phyloP scores from a whole-genome alignment of 2,329 filamentous ascomycete species.

The Xylariaceae sp. region DNA sequence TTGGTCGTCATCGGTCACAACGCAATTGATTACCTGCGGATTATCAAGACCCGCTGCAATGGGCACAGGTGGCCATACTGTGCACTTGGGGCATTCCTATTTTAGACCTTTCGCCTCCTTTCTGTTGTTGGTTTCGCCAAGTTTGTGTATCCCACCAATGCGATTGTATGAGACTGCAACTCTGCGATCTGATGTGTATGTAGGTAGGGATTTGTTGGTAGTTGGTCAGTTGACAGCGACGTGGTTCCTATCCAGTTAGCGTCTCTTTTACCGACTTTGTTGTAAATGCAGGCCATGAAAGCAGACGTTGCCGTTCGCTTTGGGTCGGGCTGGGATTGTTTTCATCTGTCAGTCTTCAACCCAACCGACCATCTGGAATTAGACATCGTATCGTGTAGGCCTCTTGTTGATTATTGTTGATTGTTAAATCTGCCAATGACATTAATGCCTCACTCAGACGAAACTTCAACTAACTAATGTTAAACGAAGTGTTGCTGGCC shows the following conservation, averaged over 20 bases:
- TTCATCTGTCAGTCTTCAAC: neutral
- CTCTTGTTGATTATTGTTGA: neutral
- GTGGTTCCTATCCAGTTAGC: conserved; percentile 17
- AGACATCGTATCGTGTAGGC: neutral
- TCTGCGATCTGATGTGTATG: conserved; percentile 15
- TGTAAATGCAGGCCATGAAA: neutral
- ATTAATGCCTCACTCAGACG: neutral
- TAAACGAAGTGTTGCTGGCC: too few relatives aligned
- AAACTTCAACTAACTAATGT: too few relatives aligned
- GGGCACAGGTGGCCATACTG: conserved; percentile 12
- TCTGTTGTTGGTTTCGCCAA: conserved; percentile 9
- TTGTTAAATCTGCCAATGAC: neutral
- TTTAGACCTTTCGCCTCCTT: neutral
- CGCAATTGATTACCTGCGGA: conserved; percentile 21
- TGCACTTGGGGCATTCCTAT: neutral
- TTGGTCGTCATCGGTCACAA: neutral
- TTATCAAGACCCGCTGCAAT: conserved; percentile 24
- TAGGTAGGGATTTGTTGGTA: conserved; percentile 26
- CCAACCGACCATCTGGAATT: neutral
- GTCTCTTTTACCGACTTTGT: conserved; percentile 9
- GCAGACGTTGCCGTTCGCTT: neutral
- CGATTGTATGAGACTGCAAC: conserved; percentile 1
- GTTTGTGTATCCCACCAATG: conserved; percentile 23
- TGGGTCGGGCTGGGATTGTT: neutral
- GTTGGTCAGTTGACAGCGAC: conserved; percentile 3